These are phyloP conservation scores for Amanita polypyramis DNA, from an alignment of 768 basidiomycete genomes.

Conservation along the genomic window DNA sequence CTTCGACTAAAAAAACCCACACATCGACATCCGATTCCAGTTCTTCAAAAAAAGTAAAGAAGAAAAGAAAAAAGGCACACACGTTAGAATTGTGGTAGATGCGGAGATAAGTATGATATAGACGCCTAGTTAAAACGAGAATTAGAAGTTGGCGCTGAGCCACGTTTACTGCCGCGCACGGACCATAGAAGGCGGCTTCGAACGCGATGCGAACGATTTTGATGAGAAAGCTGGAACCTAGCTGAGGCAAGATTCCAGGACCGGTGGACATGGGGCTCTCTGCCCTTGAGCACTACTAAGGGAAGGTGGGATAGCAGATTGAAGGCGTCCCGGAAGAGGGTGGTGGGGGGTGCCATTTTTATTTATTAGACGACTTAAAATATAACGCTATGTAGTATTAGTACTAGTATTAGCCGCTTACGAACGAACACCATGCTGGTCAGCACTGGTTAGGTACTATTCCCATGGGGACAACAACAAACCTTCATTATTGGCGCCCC, in stretches of 20 bases:
- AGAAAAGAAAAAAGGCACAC: neutral
- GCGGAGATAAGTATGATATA: constrained; percentile 11
- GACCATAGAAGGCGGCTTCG: constrained; percentile 12
- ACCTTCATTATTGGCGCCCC: too few relatives aligned
- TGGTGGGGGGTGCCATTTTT: too few relatives aligned
- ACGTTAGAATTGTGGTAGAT: constrained; percentile 13
- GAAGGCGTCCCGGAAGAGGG: neutral
- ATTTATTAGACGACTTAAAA: neutral
- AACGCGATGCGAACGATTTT: constrained; percentile 12
- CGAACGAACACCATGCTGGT: too few relatives aligned
- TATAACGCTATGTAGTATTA: too few relatives aligned
- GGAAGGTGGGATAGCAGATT: neutral
- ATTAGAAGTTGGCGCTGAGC: too few relatives aligned
- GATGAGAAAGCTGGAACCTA: constrained; percentile 12
- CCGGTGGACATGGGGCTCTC: constrained; percentile 3
- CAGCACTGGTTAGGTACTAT: too few relatives aligned
- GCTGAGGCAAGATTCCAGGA: constrained; percentile 8
- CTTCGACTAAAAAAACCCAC: constrained; percentile 10
- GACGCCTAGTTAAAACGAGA: constrained; percentile 5
- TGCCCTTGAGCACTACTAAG: neutral
- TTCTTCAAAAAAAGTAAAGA: too few relatives aligned
- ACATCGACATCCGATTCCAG: too few relatives aligned
- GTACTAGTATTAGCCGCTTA: too few relatives aligned
- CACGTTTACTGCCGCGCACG: neutral
- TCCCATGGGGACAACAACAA: too few relatives aligned